These are phyloP conservation scores for Amphichorda felina DNA, from an alignment of 2,329 filamentous ascomycete genomes.

Conservation along the genomic window DNA sequence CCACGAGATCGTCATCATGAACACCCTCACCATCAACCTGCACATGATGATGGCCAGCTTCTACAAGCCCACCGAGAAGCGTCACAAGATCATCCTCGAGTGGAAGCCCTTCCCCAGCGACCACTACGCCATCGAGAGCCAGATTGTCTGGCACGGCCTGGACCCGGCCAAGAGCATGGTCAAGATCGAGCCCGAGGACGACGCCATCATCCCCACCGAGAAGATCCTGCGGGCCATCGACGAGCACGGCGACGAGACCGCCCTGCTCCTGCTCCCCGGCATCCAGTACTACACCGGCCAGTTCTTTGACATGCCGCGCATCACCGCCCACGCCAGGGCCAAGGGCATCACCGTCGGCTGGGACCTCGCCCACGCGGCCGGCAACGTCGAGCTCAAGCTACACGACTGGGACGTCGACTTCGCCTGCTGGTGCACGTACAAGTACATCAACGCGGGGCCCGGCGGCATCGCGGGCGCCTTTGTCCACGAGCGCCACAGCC, in stretches of 20 bases:
- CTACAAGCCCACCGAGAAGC: slow-evolving; percentile 53
- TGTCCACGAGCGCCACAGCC: slow-evolving; percentile 64
- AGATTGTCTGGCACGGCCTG: slow-evolving; percentile 60
- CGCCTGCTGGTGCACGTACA: slow-evolving; percentile 88
- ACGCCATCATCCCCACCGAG: slow-evolving; percentile 51
- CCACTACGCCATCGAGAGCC: slow-evolving; percentile 74
- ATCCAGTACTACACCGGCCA: slow-evolving; percentile 92
- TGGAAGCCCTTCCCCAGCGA: slow-evolving; percentile 86
- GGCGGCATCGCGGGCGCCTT: slow-evolving; percentile 72
- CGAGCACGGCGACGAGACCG: slow-evolving; percentile 58
- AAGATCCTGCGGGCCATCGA: slow-evolving; percentile 65
- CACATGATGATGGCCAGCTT: slow-evolving; percentile 79
- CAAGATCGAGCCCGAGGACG: slow-evolving; percentile 50
- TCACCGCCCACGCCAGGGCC: slow-evolving; percentile 64
- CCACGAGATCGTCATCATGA: slow-evolving; percentile 77
- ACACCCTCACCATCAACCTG: slow-evolving; percentile 70
- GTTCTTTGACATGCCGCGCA: slow-evolving; percentile 68
- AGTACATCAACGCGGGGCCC: slow-evolving; percentile 81
- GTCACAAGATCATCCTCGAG: slow-evolving; percentile 77
- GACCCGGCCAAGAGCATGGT: slow-evolving; percentile 59
- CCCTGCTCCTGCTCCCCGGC: slow-evolving; percentile 70
- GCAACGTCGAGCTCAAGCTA: slow-evolving; percentile 67
- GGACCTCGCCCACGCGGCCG: slow-evolving; percentile 80
- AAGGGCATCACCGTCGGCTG: slow-evolving; percentile 67
- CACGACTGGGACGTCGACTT: slow-evolving; percentile 91